Evolutionary conservation across 1,139 yeast genomes (phyloP).

Genomic region (Kodamaea ohmeri): DNA sequence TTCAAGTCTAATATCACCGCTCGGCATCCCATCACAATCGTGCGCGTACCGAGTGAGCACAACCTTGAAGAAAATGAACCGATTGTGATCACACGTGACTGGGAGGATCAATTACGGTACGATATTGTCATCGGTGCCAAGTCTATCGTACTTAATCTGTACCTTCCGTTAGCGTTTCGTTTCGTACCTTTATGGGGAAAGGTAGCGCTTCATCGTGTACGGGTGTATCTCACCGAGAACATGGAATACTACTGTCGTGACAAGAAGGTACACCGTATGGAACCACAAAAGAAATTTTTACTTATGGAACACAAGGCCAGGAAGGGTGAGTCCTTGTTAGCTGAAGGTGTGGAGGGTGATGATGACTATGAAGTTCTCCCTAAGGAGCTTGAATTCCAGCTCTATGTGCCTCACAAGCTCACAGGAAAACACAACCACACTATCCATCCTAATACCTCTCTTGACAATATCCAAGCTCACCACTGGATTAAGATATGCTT

Average conservation of each 20-base stretch:
- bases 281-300: conserved; percentile 78
- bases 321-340: conserved; percentile 44
- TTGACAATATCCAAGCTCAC: conserved; percentile 72
- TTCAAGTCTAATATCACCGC: conserved; percentile 77
- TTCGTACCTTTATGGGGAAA: conserved; percentile 81
- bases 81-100: conserved; percentile 80
- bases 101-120: conserved; percentile 90
- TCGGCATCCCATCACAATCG: conserved; percentile 58
- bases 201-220: conserved; percentile 78
- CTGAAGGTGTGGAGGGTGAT: conserved; percentile 29
- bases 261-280: conserved; percentile 86
- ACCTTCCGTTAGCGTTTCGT: conserved; percentile 78
- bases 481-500: conserved; percentile 93
- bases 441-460: conserved; percentile 82
- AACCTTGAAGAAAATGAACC: conserved; percentile 91
- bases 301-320: conserved; percentile 76
- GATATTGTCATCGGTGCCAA: conserved; percentile 90
- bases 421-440: conserved; percentile 41
- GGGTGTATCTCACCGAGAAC: conserved; percentile 84
- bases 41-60: conserved; percentile 74
- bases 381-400: conserved; percentile 77
- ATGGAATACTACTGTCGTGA: conserved; percentile 84
- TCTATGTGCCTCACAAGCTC: conserved; percentile 68
- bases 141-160: conserved; percentile 78
- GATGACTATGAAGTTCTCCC: conserved; percentile 42